A percentile compares a stretch with the other conserved stretches of the same genome.
These are phyloP conservation scores for Backusella sp. DNA, from an alignment of 192 early-diverging fungal species.

Conservation along the genomic window DNA sequence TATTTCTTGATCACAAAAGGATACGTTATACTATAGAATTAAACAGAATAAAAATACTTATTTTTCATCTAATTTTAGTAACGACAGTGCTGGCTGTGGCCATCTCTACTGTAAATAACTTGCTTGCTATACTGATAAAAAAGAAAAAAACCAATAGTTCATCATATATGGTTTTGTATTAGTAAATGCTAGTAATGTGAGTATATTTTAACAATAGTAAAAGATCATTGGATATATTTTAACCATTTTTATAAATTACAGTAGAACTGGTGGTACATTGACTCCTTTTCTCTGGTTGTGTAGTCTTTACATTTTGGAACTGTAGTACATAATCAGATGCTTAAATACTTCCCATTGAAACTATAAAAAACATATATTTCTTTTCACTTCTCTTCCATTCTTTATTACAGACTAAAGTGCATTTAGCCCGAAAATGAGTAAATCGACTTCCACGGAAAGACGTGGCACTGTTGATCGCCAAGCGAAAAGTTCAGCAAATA, in stretches of 20 bases:
- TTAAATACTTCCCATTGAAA: slow-evolving; percentile 8
- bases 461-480: neutral
- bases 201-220: neutral
- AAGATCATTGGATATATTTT: neutral
- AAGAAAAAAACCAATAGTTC: too few relatives aligned
- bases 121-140: too few relatives aligned
- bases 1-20: neutral
- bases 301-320: neutral
- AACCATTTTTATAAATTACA: too few relatives aligned
- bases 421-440: neutral
- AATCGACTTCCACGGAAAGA: neutral
- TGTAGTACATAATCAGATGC: slow-evolving; percentile 3
- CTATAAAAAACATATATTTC: neutral
- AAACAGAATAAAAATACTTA: too few relatives aligned
- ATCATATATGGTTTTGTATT: too few relatives aligned
- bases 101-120: too few relatives aligned
- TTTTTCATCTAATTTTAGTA: neutral
- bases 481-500: neutral
- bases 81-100: too few relatives aligned
- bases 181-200: too few relatives aligned
- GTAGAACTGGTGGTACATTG: neutral
- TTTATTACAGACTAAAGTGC: neutral
- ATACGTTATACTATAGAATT: too few relatives aligned
- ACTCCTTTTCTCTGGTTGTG: neutral
- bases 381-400: neutral